Evolutionary conservation across 495 filamentous ascomycete species (phyloP).

Genomic region (Massariosphaeria phaeospora): DNA sequence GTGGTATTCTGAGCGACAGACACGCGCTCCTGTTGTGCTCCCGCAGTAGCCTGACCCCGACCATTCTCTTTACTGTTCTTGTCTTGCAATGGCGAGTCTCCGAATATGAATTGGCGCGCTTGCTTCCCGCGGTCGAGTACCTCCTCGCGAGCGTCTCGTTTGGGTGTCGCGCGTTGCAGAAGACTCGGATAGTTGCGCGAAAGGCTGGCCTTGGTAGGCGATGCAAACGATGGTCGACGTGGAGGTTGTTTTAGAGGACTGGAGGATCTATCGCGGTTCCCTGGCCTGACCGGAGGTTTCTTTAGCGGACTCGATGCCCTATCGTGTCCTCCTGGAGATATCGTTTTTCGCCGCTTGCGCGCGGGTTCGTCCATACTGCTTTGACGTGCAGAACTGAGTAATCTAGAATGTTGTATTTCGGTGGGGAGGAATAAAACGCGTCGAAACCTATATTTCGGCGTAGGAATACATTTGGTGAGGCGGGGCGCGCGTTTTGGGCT

Average conservation of each 20-base stretch:
- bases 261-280: background rate
- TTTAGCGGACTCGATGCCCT: conserved; percentile 15
- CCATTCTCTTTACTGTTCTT: background rate
- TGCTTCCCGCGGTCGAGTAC: conserved; percentile 17
- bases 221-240: conserved; percentile 32
- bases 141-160: conserved; percentile 7
- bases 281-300: conserved; percentile 10
- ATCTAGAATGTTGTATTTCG: background rate
- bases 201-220: conserved; percentile 36
- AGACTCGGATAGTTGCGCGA: conserved; percentile 34
- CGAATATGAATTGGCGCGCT: conserved; percentile 15
- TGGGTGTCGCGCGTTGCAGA: conserved; percentile 13
- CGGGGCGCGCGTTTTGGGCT: background rate
- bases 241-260: conserved; percentile 23
- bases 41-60: conserved; percentile 4
- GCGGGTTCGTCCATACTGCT: conserved; percentile 23
- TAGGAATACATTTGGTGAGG: conserved; percentile 5
- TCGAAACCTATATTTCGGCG: background rate
- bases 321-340: conserved; percentile 12
- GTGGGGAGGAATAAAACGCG: background rate
- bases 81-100: background rate
- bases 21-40: background rate
- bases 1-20: conserved; percentile 3
- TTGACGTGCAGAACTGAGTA: too few species aligned
- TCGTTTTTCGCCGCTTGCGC: conserved; percentile 24